phyloP scores from a whole-genome alignment of 164 flowering plant species.

The Pachysandra terminalis region DNA sequence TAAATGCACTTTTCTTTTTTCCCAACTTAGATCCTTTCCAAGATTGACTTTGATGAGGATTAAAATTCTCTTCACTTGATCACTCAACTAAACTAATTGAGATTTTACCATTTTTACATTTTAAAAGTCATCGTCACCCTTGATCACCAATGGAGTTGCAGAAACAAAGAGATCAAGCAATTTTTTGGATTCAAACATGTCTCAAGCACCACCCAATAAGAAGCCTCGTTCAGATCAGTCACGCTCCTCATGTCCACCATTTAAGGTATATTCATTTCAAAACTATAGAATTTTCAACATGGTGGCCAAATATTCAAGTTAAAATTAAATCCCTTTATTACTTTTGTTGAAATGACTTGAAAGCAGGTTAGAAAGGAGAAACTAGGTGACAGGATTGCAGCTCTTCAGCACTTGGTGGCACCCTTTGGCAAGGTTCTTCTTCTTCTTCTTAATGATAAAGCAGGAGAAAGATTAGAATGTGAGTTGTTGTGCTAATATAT shows the following conservation, averaged over 20 bases:
- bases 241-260: constrained; percentile 66
- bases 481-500: background rate
- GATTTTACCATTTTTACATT: no score
- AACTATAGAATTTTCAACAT: background rate
- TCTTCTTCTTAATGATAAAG: no score
- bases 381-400: constrained; percentile 90
- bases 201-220: constrained; percentile 47
- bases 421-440: constrained; percentile 99
- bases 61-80: no score
- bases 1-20: constrained; percentile 14
- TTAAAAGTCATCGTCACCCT: background rate
- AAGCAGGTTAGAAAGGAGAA: constrained; percentile 90
- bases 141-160: constrained; percentile 13
- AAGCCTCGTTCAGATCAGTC: constrained; percentile 66
- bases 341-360: background rate
- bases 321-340: background rate
- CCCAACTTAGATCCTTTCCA: constrained; percentile 10
- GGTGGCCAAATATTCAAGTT: background rate
- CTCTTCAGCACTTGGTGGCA: constrained; percentile 90
- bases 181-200: constrained; percentile 40
- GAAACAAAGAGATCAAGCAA: constrained; percentile 54
- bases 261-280: constrained; percentile 49
- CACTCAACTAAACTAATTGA: no score
- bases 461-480: no score
- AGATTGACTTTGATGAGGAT: background rate